Base-by-base conservation (phyloP, 129 eudicot genomes). In the Chrysanthemum lavandulifolium region DNA sequence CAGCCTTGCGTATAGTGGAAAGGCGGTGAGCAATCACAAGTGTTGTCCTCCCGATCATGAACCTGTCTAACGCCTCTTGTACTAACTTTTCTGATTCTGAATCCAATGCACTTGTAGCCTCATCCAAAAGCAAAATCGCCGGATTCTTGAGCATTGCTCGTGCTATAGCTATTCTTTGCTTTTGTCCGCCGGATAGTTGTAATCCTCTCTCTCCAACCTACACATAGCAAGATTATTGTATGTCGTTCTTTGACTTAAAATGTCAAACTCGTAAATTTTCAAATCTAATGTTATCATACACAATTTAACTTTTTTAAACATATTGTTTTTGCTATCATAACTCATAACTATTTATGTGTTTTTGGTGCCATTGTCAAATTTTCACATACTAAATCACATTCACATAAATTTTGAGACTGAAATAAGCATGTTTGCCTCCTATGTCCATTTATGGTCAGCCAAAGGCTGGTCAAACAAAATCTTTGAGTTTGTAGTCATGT, bases 141-240 rank as follows among this genome's bases (percentile, higher is more conserved):
- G 99, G 99, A 67, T 95, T 95, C 79, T 95, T 95, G 12, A 95
- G 82, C 97, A 95, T 95, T 51, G 99, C 99, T 72, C 97, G 76
- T 16, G 99, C 97, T 14, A 95, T 95, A 4, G 99, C 99, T 15
- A 91, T 88, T 66, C 99, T 84, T 75, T 95, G 99, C 72, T 95
- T 95, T 69, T 95, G 99, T 65, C 99, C 99, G 13, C 99, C 99
- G 0, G 99, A 95, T 36, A 95, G 86, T 61, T 95, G 99, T 71
- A 91, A 61, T 18, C 99, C 99, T 62, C 99, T 91, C 75, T 91
- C 99, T 65, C 99, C 99, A 31, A 91, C 99, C 99, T 95, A 81
- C 77, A 61, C 43, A 56, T 13, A 52, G 15, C 47, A 40, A 40
- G 47, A 40, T 40, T 40, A 40, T 27, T 7, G 47, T 40, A 40